Evolutionary conservation across 139 green algal genomes (phyloP).

Genomic region (Chlorella sp.): DNA sequence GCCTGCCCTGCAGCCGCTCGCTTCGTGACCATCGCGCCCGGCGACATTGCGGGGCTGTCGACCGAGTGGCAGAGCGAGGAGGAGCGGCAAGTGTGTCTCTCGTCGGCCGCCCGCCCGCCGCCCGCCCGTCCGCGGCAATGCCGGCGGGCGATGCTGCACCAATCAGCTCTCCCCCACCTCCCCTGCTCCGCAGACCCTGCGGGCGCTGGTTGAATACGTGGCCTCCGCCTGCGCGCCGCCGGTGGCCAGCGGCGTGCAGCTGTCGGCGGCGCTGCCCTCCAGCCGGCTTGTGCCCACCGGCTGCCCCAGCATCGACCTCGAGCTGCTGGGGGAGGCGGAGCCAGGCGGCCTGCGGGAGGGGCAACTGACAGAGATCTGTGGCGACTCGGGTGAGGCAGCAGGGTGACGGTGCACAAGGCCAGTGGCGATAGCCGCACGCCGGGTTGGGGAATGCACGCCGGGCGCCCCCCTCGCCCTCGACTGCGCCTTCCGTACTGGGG

Average conservation of each 20-base stretch:
- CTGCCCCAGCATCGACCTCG: slow-evolving; percentile 17
- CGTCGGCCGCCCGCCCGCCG: too few species aligned
- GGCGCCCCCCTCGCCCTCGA: background rate
- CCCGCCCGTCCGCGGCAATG: too few species aligned
- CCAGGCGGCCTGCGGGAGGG: slow-evolving; percentile 30
- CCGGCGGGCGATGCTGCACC: too few species aligned
- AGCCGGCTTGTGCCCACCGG: slow-evolving; percentile 12
- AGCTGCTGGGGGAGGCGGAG: slow-evolving; percentile 36
- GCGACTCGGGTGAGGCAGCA: slow-evolving; percentile 25
- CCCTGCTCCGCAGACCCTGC: background rate
- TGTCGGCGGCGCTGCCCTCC: background rate
- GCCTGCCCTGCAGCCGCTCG: too few species aligned
- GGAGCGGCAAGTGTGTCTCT: too few species aligned
- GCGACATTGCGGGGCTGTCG: too few species aligned
- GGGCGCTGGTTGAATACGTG: background rate
- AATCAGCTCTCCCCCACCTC: too few species aligned
- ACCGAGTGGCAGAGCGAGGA: too few species aligned
- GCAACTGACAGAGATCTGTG: slow-evolving; percentile 35
- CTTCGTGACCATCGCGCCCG: too few species aligned
- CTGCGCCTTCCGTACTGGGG: background rate
- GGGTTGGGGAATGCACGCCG: background rate
- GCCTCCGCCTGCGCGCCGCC: slow-evolving; percentile 1
- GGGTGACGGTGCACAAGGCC: background rate
- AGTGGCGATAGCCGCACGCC: background rate
- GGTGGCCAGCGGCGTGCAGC: slow-evolving; percentile 4